Percentiles rank a stretch among this genome's conserved stretches.
Evolutionary conservation across 1,284 basidiomycete genomes (phyloP).

Genomic region (Phellinidium pouzarii): DNA sequence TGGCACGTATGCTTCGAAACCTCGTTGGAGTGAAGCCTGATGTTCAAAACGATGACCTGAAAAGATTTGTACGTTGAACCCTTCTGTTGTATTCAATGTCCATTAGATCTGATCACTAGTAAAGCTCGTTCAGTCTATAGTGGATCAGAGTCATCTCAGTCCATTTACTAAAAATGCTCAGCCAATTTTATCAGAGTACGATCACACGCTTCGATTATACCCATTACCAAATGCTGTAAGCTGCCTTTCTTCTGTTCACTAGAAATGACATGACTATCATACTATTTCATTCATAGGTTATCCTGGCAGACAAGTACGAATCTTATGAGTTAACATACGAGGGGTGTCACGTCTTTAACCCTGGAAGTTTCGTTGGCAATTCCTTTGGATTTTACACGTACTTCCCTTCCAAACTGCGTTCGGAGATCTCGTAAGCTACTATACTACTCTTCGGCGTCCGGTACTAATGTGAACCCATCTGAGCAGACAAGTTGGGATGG

Average conservation of each 20-base stretch:
- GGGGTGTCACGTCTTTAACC: constrained; percentile 98
- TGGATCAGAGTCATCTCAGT: constrained; percentile 88
- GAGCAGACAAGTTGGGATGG: too few relatives aligned
- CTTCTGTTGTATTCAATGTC: constrained; percentile 2
- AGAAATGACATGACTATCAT: constrained; percentile 10
- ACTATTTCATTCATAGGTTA: constrained; percentile 46
- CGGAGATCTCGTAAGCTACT: constrained; percentile 63
- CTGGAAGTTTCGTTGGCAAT: constrained; percentile 80
- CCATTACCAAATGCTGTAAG: constrained; percentile 88
- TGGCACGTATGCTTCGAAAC: constrained; percentile 92
- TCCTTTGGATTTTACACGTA: constrained; percentile 85
- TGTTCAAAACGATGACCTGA: constrained; percentile 69
- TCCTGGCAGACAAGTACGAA: constrained; percentile 97
- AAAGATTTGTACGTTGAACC: constrained; percentile 66
- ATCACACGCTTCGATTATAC: constrained; percentile 89
- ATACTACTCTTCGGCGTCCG: background rate
- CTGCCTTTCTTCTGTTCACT: background rate
- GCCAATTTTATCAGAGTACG: constrained; percentile 86
- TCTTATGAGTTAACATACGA: constrained; percentile 96
- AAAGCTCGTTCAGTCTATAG: constrained; percentile 87
- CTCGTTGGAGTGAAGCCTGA: constrained; percentile 80
- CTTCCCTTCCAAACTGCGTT: constrained; percentile 69
- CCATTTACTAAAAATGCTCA: constrained; percentile 82
- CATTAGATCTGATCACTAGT: background rate
- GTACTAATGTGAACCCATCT: too few relatives aligned